phyloP scores from a whole-genome alignment of 2,329 filamentous ascomycete genomes.

The Catunica adiposa region DNA sequence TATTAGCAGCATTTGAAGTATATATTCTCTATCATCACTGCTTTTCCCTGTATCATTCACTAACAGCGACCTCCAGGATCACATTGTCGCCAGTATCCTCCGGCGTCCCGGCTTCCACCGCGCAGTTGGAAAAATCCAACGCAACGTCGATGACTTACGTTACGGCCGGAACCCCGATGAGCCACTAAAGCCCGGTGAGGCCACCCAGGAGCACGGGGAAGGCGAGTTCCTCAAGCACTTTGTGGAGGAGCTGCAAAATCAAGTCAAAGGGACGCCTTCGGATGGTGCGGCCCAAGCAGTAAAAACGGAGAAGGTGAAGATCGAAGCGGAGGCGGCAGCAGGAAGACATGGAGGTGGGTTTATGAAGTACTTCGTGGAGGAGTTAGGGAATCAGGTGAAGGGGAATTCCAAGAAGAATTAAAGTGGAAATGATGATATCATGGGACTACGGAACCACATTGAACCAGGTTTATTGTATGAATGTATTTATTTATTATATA shows the following conservation, averaged over 20 bases:
- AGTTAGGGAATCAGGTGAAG: neutral
- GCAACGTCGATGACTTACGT: conserved; percentile 30
- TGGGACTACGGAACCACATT: neutral
- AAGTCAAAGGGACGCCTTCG: conserved; percentile 19
- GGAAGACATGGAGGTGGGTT: neutral
- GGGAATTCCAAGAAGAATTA: neutral
- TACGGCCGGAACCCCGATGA: conserved; percentile 35
- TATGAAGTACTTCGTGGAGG: conserved; percentile 4
- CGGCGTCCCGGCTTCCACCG: conserved; percentile 35
- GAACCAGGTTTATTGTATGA: neutral
- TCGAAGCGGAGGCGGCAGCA: neutral
- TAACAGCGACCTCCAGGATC: conserved; percentile 19
- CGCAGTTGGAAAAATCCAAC: conserved; percentile 36
- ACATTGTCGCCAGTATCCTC: conserved; percentile 23
- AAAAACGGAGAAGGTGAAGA: no score
- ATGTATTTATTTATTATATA: neutral
- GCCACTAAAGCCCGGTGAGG: conserved; percentile 35
- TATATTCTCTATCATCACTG: neutral
- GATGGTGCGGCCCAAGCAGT: neutral
- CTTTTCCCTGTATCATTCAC: neutral
- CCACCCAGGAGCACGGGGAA: conserved; percentile 24
- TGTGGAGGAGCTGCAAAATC: conserved; percentile 33
- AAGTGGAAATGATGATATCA: neutral
- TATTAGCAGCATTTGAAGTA: conserved; percentile 3
- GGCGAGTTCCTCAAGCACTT: conserved; percentile 31